Conservation (phyloP, 352 stramenopile species). For the Blastocystis hominis region DNA sequence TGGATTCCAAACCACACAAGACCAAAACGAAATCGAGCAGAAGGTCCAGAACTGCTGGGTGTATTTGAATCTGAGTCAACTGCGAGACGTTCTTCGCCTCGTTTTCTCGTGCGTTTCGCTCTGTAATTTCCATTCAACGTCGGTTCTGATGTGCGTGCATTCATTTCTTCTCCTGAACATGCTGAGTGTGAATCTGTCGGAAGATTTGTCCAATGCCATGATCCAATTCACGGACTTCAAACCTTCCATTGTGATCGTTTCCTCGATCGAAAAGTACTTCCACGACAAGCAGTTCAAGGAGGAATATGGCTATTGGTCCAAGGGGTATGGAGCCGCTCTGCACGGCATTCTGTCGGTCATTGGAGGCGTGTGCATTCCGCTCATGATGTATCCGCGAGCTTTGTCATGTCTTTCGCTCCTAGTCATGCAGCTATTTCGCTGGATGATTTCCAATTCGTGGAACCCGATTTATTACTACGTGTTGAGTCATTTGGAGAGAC, state of each 20-base stretch:
- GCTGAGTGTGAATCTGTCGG: neutral
- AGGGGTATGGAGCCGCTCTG: neutral
- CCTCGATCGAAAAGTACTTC: neutral
- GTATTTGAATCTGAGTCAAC: neutral
- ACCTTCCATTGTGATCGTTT: neutral
- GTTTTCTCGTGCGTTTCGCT: neutral
- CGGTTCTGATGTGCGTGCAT: neutral
- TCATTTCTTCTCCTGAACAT: neutral
- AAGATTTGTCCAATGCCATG: neutral
- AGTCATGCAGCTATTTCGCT: constrained; percentile 5
- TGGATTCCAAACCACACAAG: neutral
- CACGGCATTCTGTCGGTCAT: neutral
- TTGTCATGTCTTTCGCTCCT: neutral
- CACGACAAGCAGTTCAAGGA: neutral
- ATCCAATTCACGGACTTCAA: neutral
- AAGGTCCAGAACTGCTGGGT: neutral
- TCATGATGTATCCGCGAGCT: neutral
- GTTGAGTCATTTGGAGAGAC: neutral
- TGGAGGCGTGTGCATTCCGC: neutral
- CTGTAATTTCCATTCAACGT: neutral
- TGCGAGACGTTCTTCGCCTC: neutral
- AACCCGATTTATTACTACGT: neutral
- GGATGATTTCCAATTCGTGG: neutral
- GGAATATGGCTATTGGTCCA: neutral
- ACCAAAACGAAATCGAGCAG: neutral